phyloP scores from a whole-genome alignment of 257 asterid genomes.

The Euphrasia confusa region DNA sequence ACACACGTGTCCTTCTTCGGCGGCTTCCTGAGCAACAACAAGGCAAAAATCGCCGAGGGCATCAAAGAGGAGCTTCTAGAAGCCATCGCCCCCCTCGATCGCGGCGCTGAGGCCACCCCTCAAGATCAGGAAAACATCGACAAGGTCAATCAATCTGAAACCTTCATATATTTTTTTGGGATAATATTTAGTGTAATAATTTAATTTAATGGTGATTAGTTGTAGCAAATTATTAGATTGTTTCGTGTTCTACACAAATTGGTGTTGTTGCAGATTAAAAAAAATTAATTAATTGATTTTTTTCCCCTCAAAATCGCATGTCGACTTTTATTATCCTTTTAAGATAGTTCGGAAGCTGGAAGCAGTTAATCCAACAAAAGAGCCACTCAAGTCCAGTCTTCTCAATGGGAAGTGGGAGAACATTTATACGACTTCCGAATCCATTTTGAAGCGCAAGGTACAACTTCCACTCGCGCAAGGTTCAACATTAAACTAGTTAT shows the following conservation, averaged over 20 bases:
- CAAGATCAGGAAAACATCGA: conserved; percentile 65
- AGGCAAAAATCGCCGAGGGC: conserved; percentile 41
- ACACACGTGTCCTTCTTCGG: conserved; percentile 63
- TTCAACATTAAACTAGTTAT: too few species aligned
- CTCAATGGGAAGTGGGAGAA: conserved; percentile 93
- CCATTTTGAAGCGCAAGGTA: conserved; percentile 18
- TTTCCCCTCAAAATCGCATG: background rate
- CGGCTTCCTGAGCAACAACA: conserved; percentile 43
- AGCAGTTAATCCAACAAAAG: conserved; percentile 66
- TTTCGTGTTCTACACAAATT: background rate
- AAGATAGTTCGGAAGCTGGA: conserved; percentile 66
- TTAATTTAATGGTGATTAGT: background rate
- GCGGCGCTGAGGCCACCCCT: conserved; percentile 89
- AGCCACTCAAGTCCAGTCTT: conserved; percentile 56
- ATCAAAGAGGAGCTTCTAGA: conserved; percentile 75
- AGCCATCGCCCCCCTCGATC: conserved; percentile 77
- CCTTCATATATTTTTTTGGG: background rate
- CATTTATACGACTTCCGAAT: conserved; percentile 76
- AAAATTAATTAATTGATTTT: background rate
- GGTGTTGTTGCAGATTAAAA: background rate
- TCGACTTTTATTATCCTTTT: background rate
- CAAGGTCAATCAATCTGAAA: conserved; percentile 30
- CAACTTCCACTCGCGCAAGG: too few species aligned
- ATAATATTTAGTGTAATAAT: background rate
- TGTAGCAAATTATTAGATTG: background rate